Evolutionary conservation across 2,329 filamentous ascomycete species (phyloP).

Genomic region (Diaporthe citri): DNA sequence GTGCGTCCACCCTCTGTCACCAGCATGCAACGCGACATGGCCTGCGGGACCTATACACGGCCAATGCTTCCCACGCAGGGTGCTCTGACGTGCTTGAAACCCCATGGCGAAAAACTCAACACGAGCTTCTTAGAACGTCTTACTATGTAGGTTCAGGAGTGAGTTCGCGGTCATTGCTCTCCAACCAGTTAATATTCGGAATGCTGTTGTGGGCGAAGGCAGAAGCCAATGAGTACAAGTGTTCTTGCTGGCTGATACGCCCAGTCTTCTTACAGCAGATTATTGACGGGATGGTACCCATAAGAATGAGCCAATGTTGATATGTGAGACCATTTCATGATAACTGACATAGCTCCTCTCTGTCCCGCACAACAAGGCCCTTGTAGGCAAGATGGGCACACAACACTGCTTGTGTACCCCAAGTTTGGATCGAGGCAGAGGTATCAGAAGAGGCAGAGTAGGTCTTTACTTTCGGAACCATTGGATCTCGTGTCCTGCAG

Average conservation of each 20-base stretch:
- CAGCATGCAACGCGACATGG: neutral
- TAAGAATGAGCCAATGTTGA: neutral
- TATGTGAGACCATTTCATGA: slow-evolving; percentile 12
- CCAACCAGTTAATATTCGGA: neutral
- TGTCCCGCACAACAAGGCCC: slow-evolving; percentile 21
- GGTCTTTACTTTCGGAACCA: neutral
- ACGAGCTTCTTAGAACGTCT: too few relatives aligned
- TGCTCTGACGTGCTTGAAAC: neutral
- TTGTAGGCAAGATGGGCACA: slow-evolving; percentile 12
- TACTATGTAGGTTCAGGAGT: too few relatives aligned
- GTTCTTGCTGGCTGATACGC: neutral
- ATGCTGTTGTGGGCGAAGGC: too few relatives aligned
- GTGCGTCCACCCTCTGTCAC: slow-evolving; percentile 2
- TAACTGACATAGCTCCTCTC: neutral
- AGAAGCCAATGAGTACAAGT: neutral
- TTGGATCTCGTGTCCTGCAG: neutral
- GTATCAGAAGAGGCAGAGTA: neutral
- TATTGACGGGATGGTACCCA: neutral
- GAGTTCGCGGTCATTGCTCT: too few relatives aligned
- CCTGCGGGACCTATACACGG: neutral
- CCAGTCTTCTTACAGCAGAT: neutral
- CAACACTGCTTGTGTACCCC: neutral
- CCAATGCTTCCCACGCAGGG: neutral
- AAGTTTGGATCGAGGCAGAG: neutral
- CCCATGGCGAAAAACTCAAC: too few relatives aligned